Evolutionary conservation across 2,329 filamentous ascomycete genomes (phyloP).

Genomic region (Hypoxylon sp.): DNA sequence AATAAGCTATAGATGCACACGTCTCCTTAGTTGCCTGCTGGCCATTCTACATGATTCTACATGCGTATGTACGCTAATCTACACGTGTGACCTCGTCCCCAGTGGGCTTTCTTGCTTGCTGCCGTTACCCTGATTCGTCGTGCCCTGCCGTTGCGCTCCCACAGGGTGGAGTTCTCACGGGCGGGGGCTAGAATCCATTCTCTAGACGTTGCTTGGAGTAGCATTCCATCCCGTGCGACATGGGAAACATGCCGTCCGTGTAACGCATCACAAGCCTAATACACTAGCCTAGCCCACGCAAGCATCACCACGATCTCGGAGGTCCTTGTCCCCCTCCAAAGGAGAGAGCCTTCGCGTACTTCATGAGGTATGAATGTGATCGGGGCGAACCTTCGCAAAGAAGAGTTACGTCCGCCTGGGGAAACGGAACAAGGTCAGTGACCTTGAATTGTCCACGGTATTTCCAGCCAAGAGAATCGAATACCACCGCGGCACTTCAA

Average conservation of each 20-base stretch:
- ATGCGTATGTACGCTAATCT: slow-evolving; percentile 20
- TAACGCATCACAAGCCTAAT: slow-evolving; percentile 44
- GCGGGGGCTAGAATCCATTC: slow-evolving; percentile 30
- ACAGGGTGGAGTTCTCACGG: slow-evolving; percentile 29
- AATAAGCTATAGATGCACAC: slow-evolving; percentile 27
- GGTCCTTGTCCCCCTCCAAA: slow-evolving; percentile 16
- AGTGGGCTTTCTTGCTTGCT: slow-evolving; percentile 28
- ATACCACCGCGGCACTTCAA: slow-evolving; percentile 46
- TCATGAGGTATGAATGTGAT: slow-evolving; percentile 12
- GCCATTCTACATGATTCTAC: slow-evolving; percentile 14
- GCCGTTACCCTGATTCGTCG: slow-evolving; percentile 39
- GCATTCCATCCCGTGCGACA: slow-evolving; percentile 45
- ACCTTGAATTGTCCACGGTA: slow-evolving; percentile 26
- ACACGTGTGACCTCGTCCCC: slow-evolving; percentile 30
- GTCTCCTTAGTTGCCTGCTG: slow-evolving; percentile 36
- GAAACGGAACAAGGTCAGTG: slow-evolving; percentile 12
- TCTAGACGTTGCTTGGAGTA: slow-evolving; percentile 44
- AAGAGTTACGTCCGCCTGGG: slow-evolving; percentile 25
- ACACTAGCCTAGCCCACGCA: slow-evolving; percentile 37
- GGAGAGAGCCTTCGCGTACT: slow-evolving; percentile 8
- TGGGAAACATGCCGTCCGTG: slow-evolving; percentile 44
- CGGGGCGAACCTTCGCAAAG: slow-evolving; percentile 20
- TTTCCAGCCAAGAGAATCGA: slow-evolving; percentile 45
- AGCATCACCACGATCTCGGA: slow-evolving; percentile 37
- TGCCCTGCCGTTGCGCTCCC: slow-evolving; percentile 30